Evolutionary conservation across 2,329 filamentous ascomycete species (phyloP).

Genomic region (Trichophaea hybrida): DNA sequence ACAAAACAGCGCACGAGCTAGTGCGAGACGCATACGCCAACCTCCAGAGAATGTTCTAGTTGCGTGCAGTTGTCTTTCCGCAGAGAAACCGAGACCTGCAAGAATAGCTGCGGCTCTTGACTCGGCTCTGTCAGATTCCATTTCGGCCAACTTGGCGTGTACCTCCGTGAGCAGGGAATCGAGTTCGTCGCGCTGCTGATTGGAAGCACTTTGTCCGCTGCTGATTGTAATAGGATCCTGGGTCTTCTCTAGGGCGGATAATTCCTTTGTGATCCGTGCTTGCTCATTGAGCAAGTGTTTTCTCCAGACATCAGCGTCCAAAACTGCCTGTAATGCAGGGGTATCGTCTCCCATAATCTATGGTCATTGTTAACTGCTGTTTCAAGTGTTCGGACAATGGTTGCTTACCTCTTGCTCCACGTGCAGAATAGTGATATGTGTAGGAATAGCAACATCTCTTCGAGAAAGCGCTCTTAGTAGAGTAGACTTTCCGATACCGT

Average conservation of each 20-base stretch:
- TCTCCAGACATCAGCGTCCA: constrained; percentile 96
- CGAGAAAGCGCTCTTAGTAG: constrained; percentile 78
- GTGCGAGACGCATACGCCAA: constrained; percentile 96
- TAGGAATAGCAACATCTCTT: constrained; percentile 86
- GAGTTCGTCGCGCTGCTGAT: constrained; percentile 75
- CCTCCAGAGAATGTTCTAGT: constrained; percentile 98
- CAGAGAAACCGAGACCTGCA: constrained; percentile 89
- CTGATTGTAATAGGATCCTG: constrained; percentile 20
- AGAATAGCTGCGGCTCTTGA: constrained; percentile 89
- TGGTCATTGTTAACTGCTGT: constrained; percentile 11
- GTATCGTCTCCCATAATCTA: constrained; percentile 92
- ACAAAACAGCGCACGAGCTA: constrained; percentile 91
- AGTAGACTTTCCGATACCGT: constrained; percentile 98
- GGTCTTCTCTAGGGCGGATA: constrained; percentile 54
- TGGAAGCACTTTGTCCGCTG: constrained; percentile 10
- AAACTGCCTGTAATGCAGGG: constrained; percentile 78
- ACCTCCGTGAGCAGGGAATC: constrained; percentile 85
- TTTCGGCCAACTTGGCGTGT: constrained; percentile 81
- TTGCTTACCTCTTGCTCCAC: constrained; percentile 78
- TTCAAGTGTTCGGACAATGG: constrained; percentile 12
- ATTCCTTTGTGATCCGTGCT: constrained; percentile 33
- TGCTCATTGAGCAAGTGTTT: constrained; percentile 88
- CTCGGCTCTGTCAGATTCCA: constrained; percentile 98
- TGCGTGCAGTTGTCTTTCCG: constrained; percentile 78
- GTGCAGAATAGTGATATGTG: constrained; percentile 96